Conservation (phyloP, 805 yeast species). For the Maudiozyma bulderi region DNA sequence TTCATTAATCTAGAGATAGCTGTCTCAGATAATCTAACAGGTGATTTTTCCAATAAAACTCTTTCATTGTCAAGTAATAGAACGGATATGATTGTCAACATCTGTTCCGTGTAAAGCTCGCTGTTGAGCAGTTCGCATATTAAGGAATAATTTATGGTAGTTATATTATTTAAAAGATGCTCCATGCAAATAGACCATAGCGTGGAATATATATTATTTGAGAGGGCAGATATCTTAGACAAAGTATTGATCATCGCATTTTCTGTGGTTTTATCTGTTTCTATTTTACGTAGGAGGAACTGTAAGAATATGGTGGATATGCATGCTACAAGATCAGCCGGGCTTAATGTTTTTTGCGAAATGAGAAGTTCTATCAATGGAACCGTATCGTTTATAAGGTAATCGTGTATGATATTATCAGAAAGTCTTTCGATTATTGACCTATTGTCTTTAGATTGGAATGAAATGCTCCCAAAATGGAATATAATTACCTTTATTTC, state of each 20-base stretch:
- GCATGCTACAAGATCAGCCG: too few species aligned
- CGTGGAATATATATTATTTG: neutral
- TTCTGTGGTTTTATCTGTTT: neutral
- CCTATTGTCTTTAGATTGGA: conserved; percentile 2
- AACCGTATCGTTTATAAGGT: neutral
- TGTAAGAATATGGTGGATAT: neutral
- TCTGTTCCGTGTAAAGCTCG: neutral
- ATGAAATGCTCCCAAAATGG: conserved; percentile 5
- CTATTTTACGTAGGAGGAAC: neutral
- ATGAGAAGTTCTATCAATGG: neutral
- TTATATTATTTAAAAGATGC: neutral
- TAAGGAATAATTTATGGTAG: neutral
- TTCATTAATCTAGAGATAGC: neutral
- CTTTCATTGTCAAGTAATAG: neutral
- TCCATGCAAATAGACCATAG: neutral
- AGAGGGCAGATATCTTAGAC: neutral
- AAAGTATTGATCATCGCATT: neutral
- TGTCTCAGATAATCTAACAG: neutral
- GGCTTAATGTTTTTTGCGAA: too few species aligned
- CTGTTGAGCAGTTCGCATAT: neutral
- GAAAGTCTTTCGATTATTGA: conserved; percentile 8
- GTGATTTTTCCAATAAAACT: neutral
- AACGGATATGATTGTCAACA: neutral
- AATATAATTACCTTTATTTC: conserved; percentile 13
- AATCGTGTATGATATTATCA: neutral